Base-by-base conservation (phyloP, 176 grass and related monocot species). In the Eleusine indica region DNA sequence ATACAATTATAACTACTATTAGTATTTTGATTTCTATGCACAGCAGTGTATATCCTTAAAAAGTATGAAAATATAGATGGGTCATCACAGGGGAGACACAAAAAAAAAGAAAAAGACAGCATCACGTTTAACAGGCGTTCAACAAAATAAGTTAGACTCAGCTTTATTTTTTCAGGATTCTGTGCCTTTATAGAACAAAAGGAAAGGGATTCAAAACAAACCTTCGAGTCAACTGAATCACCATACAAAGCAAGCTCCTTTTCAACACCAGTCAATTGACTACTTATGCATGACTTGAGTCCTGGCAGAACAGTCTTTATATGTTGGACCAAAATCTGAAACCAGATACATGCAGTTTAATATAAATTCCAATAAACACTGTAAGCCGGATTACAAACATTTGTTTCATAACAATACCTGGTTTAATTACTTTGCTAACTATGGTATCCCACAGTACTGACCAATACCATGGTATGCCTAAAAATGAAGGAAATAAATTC, bases 301-400 rank as follows among this genome's bases (percentile, higher is more conserved):
- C 89, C 93, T 0, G 96, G 96, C 70, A 99, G 91, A 88, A 96
- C 88, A 86, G 77, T 82, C 86, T 66, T 96, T 60, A 99, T 99
- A 86, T 99, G 96, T 77, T 94, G 96, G 53, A 96, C 96, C 75
- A 99, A 87, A 88, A 99, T 99, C 96, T 99, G 91, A 88, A 96
- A 91, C 49, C 66, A 54, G 0, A 32, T 51, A 89, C 13, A 40
- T 70, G 15, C 25, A 73, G 41, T 80, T 72, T 66, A 13, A 18
- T 58, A 76, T 65, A 73, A 86, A 66, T 70, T 38, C 71, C 60
- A 74, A 53, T 19, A 41, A 43, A 70, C 2, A 65, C 16, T 70
- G 22, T 67, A 52, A 68, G 40, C 40, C 67, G 51, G 11, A 53
- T 13, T 46, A 77, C 11, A 43, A 17, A 73, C 3, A 84, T 74